These are phyloP conservation scores for Dryas octopetala DNA, from an alignment of 306 rosid species.

Conservation along the genomic window DNA sequence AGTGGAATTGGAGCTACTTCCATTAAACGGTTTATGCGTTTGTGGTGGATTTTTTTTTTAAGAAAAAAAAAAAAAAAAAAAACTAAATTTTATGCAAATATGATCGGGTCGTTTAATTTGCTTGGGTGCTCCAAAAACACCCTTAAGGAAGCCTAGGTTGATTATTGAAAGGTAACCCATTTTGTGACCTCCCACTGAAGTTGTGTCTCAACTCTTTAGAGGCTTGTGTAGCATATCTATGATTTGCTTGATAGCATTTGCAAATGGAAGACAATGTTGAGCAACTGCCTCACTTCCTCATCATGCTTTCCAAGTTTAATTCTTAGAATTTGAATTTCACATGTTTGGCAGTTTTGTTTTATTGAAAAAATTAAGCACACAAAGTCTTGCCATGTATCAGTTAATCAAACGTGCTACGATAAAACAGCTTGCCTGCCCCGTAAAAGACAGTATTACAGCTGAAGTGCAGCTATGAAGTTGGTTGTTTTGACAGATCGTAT, in stretches of 20 bases:
- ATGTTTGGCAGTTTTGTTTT: background rate
- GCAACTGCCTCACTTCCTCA: background rate
- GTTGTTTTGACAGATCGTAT: conserved; percentile 5
- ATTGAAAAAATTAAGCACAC: background rate
- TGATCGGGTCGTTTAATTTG: background rate
- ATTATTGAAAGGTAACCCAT: background rate
- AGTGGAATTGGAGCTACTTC: background rate
- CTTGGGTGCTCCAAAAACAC: background rate
- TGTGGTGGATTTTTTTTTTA: background rate
- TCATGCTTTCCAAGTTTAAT: background rate
- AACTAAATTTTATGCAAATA: background rate
- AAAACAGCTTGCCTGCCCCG: too few species aligned
- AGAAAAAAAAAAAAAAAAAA: too few species aligned
- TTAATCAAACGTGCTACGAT: too few species aligned
- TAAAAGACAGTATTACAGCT: background rate
- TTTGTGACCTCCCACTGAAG: background rate
- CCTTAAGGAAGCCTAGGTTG: background rate
- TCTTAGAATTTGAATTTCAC: background rate
- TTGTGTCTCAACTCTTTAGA: background rate
- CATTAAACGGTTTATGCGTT: background rate
- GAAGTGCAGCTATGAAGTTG: conserved; percentile 13
- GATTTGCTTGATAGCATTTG: background rate
- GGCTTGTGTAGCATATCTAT: background rate
- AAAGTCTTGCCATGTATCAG: background rate
- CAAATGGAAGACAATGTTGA: background rate